Conservation (phyloP, 2,329 filamentous ascomycete species). For the Colletotrichum liriopes region DNA sequence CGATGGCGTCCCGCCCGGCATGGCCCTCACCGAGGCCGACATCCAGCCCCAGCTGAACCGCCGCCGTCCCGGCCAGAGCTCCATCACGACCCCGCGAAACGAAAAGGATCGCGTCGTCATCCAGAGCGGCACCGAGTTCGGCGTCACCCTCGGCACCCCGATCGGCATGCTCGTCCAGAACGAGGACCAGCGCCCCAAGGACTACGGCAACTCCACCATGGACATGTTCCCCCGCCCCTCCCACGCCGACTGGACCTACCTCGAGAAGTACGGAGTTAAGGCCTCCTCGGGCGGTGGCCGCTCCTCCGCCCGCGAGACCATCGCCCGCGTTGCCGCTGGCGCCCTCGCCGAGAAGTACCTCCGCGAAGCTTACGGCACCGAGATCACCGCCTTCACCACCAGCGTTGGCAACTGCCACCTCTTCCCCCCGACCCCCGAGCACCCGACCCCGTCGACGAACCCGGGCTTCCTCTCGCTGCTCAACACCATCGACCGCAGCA, state of each 20-base stretch:
- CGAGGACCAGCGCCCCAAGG: conserved; percentile 92
- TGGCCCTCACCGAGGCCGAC: conserved; percentile 86
- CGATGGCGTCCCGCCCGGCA: conserved; percentile 90
- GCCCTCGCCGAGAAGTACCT: conserved; percentile 96
- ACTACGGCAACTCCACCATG: conserved; percentile 93
- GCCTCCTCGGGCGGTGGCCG: conserved; percentile 87
- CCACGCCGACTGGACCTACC: conserved; percentile 97
- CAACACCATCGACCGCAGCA: conserved; percentile 78
- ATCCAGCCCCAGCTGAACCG: conserved; percentile 97
- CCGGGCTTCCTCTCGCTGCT: conserved; percentile 85
- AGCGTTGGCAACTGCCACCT: conserved; percentile 87
- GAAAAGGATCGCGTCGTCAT: conserved; percentile 95
- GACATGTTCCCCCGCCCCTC: conserved; percentile 91
- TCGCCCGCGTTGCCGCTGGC: conserved; percentile 91
- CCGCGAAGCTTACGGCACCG: conserved; percentile 82
- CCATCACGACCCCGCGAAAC: conserved; percentile 91
- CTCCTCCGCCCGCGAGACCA: conserved; percentile 94
- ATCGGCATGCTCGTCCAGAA: conserved; percentile 91
- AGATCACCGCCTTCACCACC: conserved; percentile 92
- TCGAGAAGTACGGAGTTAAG: conserved; percentile 97
- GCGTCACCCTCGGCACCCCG: conserved; percentile 90
- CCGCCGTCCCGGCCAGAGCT: conserved; percentile 88
- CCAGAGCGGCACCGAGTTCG: conserved; percentile 92
- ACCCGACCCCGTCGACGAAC: conserved; percentile 80
- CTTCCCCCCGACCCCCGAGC: conserved; percentile 78